These are phyloP conservation scores for Podospora didyma DNA, from an alignment of 495 filamentous ascomycete genomes.

Conservation along the genomic window DNA sequence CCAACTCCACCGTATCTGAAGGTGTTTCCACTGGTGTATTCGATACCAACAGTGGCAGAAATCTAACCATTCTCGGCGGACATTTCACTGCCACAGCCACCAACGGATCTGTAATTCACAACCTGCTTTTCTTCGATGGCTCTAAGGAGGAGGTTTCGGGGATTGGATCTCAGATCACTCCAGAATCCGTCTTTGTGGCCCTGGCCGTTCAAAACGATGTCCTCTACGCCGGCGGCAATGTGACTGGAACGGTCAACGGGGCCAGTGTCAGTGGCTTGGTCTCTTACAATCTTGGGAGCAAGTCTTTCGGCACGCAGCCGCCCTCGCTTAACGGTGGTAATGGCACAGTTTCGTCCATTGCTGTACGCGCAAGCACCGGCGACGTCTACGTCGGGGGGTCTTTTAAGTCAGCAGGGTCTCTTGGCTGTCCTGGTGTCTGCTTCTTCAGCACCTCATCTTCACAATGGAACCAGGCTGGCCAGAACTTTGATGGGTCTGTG, in stretches of 20 bases:
- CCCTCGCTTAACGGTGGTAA: constrained; percentile 62
- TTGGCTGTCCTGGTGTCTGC: constrained; percentile 79
- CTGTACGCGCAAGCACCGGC: constrained; percentile 56
- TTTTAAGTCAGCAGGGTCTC: constrained; percentile 76
- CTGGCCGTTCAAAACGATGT: constrained; percentile 62
- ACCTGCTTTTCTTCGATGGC: constrained; percentile 69
- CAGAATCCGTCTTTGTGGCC: constrained; percentile 70
- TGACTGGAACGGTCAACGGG: constrained; percentile 67
- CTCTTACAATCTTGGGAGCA: constrained; percentile 66
- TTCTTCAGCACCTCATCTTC: constrained; percentile 60
- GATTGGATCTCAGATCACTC: constrained; percentile 58
- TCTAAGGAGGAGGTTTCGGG: constrained; percentile 62
- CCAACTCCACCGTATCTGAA: constrained; percentile 40
- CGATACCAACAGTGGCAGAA: constrained; percentile 61
- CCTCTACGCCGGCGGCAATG: constrained; percentile 76
- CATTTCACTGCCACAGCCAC: constrained; percentile 71
- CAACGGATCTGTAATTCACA: constrained; percentile 68
- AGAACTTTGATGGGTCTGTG: constrained; percentile 63
- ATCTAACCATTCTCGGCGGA: constrained; percentile 84
- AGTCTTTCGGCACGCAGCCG: constrained; percentile 62
- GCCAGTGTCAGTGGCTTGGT: constrained; percentile 67
- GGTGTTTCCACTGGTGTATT: constrained; percentile 76
- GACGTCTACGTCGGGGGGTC: constrained; percentile 83
- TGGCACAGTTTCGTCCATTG: constrained; percentile 72
- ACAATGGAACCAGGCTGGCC: constrained; percentile 77